A percentile compares a stretch with the other conserved stretches of the same genome.
These are phyloP conservation scores for Ogataea henricii DNA, from an alignment of 805 yeast genomes.

Conservation along the genomic window DNA sequence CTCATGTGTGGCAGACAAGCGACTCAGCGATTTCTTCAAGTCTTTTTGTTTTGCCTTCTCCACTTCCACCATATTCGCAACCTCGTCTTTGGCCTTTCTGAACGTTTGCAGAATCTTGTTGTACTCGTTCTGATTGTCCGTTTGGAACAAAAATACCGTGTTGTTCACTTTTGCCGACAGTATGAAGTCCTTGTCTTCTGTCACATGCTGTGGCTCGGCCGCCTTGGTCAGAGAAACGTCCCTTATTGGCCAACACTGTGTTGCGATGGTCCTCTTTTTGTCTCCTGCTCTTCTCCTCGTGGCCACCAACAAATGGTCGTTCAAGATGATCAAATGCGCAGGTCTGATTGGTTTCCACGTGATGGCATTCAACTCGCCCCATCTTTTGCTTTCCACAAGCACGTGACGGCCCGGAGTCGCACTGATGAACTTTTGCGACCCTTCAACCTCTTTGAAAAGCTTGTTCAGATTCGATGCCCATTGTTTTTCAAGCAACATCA, in stretches of 20 bases:
- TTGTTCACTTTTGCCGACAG: constrained; percentile 21
- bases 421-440: constrained; percentile 81
- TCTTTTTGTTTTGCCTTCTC: constrained; percentile 48
- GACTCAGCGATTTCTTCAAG: constrained; percentile 46
- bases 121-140: constrained; percentile 60
- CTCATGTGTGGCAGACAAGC: constrained; percentile 35
- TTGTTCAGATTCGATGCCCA: constrained; percentile 76
- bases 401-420: constrained; percentile 80
- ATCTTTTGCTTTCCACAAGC: constrained; percentile 73
- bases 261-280: constrained; percentile 51
- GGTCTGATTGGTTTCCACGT: constrained; percentile 80
- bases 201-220: constrained; percentile 1
- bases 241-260: constrained; percentile 75
- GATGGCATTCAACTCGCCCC: constrained; percentile 85
- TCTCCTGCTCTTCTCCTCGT: constrained; percentile 49
- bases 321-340: constrained; percentile 73
- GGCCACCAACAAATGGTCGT: constrained; percentile 77
- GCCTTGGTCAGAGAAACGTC: constrained; percentile 54
- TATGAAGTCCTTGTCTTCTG: constrained; percentile 19
- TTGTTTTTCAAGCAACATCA: constrained; percentile 71
- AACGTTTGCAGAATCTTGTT: constrained; percentile 54
- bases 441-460: constrained; percentile 81
- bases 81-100: constrained; percentile 62
- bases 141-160: constrained; percentile 55
- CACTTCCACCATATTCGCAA: constrained; percentile 54